Conservation (phyloP, 257 asterid species). For the Jasminum sambac region DNA sequence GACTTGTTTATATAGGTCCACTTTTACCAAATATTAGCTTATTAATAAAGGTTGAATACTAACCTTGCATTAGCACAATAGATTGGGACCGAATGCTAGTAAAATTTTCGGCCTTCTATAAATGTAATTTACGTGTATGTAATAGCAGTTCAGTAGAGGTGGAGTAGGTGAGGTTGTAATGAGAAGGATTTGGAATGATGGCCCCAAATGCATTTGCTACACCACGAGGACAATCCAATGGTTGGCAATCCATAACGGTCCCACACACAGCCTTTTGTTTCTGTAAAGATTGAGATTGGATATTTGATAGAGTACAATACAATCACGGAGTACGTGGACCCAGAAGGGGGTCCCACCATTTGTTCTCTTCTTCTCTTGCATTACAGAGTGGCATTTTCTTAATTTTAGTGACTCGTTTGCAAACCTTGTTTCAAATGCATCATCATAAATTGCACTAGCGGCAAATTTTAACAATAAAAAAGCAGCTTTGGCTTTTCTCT, state of each 20-base stretch:
- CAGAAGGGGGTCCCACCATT: neutral
- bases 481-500: neutral
- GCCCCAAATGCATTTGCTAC: constrained; percentile 7
- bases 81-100: neutral
- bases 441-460: neutral
- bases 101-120: neutral
- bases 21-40: neutral
- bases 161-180: constrained; percentile 34
- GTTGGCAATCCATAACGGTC: constrained; percentile 3
- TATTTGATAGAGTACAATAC: neutral
- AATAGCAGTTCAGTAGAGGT: constrained; percentile 17
- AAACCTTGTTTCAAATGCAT: neutral
- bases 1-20: too few species aligned
- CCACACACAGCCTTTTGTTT: constrained; percentile 4
- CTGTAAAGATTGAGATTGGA: neutral
- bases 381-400: neutral
- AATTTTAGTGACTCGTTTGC: too few species aligned
- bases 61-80: constrained; percentile 2
- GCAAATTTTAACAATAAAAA: neutral
- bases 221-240: neutral
- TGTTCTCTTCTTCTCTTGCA: neutral
- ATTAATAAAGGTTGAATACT: neutral
- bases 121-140: neutral
- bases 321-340: neutral
- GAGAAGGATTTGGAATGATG: constrained; percentile 19